These are phyloP conservation scores for Asterochloris sp. DNA, from an alignment of 139 green algal genomes.

Conservation along the genomic window DNA sequence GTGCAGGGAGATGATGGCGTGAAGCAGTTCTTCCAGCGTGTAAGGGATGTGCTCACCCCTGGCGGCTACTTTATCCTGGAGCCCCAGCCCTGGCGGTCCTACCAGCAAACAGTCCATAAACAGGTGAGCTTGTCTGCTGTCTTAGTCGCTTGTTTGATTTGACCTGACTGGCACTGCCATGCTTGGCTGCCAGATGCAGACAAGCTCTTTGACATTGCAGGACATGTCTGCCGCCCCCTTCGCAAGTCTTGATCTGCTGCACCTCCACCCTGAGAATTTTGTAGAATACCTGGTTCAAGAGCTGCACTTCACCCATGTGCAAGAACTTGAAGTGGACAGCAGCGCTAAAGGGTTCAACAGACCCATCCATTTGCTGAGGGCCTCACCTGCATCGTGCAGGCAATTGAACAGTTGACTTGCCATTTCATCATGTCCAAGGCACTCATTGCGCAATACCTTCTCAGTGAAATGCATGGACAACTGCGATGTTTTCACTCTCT, in stretches of 20 bases:
- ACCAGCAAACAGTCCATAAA: constrained; percentile 66
- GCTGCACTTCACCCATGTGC: constrained; percentile 61
- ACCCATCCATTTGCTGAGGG: constrained; percentile 33
- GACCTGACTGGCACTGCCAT: background rate
- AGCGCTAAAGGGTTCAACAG: constrained; percentile 40
- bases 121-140: constrained; percentile 20
- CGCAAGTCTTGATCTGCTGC: constrained; percentile 32
- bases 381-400: too few species aligned
- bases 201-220: background rate
- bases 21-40: constrained; percentile 56
- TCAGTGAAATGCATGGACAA: too few species aligned
- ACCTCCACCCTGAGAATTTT: constrained; percentile 65
- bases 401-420: too few species aligned
- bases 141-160: background rate
- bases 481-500: too few species aligned
- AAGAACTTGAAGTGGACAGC: constrained; percentile 27
- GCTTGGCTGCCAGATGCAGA: background rate
- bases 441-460: too few species aligned
- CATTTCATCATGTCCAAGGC: too few species aligned
- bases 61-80: constrained; percentile 86
- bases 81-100: constrained; percentile 87
- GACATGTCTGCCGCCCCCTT: background rate
- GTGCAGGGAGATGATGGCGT: constrained; percentile 74
- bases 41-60: constrained; percentile 35
- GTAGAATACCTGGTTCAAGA: constrained; percentile 35